phyloP scores from a whole-genome alignment of 768 basidiomycete genomes.

The Macrolepiota fuliginosa region DNA sequence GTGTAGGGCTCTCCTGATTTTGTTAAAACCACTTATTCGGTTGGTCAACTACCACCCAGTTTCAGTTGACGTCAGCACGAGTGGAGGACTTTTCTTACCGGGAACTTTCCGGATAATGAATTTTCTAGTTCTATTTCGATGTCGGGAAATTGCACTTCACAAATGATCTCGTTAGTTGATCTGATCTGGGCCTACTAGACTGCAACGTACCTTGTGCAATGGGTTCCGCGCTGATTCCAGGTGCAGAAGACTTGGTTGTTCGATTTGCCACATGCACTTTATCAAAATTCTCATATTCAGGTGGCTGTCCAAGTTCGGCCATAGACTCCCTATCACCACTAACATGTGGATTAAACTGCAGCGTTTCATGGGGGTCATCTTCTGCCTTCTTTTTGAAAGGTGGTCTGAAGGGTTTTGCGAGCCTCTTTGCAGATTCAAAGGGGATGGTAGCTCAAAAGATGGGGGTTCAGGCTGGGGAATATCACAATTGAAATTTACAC shows the following conservation, averaged over 20 bases:
- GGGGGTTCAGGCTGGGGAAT: neutral
- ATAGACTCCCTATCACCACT: neutral
- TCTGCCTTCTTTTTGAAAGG: slow-evolving; percentile 26
- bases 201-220: neutral
- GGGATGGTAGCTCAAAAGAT: slow-evolving; percentile 40
- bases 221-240: slow-evolving; percentile 12
- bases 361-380: neutral
- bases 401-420: slow-evolving; percentile 51
- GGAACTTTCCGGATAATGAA: neutral
- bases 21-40: slow-evolving; percentile 34
- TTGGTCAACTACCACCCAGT: slow-evolving; percentile 25
- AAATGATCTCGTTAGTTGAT: neutral
- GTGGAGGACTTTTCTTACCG: neutral
- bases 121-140: slow-evolving; percentile 9
- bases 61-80: neutral
- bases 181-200: neutral
- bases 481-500: neutral
- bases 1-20: slow-evolving; percentile 38
- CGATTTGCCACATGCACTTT: neutral
- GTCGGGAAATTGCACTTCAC: neutral
- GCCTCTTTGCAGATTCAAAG: slow-evolving; percentile 33
- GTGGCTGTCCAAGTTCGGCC: neutral
- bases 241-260: neutral
- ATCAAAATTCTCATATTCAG: neutral
- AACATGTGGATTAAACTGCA: neutral